phyloP scores from a whole-genome alignment of 805 yeast genomes.

The Myxozyma geophila region DNA sequence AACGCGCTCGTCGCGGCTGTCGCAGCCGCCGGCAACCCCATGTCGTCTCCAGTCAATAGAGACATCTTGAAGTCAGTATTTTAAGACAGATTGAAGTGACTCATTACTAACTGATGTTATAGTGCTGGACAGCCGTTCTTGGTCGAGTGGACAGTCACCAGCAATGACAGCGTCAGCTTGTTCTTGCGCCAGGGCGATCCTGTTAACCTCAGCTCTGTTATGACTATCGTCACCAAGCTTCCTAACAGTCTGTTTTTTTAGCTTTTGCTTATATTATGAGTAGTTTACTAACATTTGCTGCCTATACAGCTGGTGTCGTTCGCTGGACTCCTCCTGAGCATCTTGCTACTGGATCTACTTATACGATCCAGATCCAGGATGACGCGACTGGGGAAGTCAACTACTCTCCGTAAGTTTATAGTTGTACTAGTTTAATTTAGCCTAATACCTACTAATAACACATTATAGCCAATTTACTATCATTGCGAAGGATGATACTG shows the following conservation, averaged over 20 bases:
- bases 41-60: slow-evolving; percentile 28
- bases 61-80: slow-evolving; percentile 27
- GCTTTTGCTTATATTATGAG: neutral
- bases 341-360: slow-evolving; percentile 42
- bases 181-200: slow-evolving; percentile 44
- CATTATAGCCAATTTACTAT: slow-evolving; percentile 22
- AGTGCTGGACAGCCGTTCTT: slow-evolving; percentile 34
- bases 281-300: neutral
- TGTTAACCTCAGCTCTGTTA: slow-evolving; percentile 42
- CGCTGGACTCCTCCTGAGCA: slow-evolving; percentile 46
- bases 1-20: slow-evolving; percentile 23
- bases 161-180: slow-evolving; percentile 43
- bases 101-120: neutral
- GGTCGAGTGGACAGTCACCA: slow-evolving; percentile 32
- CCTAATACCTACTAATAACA: neutral
- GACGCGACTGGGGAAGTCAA: slow-evolving; percentile 43
- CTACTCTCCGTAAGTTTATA: slow-evolving; percentile 43
- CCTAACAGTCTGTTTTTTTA: slow-evolving; percentile 39
- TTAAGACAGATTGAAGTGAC: neutral
- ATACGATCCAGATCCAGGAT: slow-evolving; percentile 45
- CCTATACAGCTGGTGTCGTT: slow-evolving; percentile 43
- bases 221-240: slow-evolving; percentile 44
- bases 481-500: slow-evolving; percentile 13
- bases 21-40: slow-evolving; percentile 25
- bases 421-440: neutral